These are phyloP conservation scores for Boletus barrowsii DNA, from an alignment of 768 basidiomycete genomes.

Conservation along the genomic window DNA sequence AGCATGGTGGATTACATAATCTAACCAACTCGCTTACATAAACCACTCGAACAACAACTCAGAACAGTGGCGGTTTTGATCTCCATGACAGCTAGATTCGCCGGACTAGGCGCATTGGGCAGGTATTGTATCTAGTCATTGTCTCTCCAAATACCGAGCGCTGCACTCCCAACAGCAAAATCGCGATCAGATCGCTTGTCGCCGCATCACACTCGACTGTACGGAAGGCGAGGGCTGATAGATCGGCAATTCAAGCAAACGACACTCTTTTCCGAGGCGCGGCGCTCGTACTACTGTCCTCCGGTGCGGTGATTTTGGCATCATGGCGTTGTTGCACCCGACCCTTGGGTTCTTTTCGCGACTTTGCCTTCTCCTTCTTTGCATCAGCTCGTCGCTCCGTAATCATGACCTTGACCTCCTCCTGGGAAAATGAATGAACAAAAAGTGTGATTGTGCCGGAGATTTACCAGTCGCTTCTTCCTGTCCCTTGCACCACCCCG, in stretches of 20 bases:
- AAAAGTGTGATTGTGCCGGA: conserved; percentile 10
- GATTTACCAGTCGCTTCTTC: conserved; percentile 40
- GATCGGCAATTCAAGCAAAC: conserved; percentile 25
- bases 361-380: conserved; percentile 40
- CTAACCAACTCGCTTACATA: background rate
- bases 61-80: conserved; percentile 15
- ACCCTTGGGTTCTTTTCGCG: conserved; percentile 23
- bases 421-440: conserved; percentile 29
- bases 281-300: conserved; percentile 1
- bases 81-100: conserved; percentile 16
- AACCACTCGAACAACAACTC: background rate
- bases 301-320: conserved; percentile 11
- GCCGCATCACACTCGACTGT: conserved; percentile 8
- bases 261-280: conserved; percentile 34
- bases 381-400: conserved; percentile 34
- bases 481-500: conserved; percentile 25
- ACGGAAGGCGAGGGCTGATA: conserved; percentile 19
- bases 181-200: conserved; percentile 28
- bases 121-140: conserved; percentile 7
- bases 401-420: conserved; percentile 41
- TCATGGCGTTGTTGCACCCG: conserved; percentile 11
- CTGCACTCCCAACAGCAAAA: conserved; percentile 1
- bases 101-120: conserved; percentile 17
- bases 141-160: conserved; percentile 6
- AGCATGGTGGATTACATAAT: no score